These are phyloP conservation scores for Phanerodontia chrysosporium DNA, from an alignment of 768 basidiomycete genomes.

Conservation along the genomic window DNA sequence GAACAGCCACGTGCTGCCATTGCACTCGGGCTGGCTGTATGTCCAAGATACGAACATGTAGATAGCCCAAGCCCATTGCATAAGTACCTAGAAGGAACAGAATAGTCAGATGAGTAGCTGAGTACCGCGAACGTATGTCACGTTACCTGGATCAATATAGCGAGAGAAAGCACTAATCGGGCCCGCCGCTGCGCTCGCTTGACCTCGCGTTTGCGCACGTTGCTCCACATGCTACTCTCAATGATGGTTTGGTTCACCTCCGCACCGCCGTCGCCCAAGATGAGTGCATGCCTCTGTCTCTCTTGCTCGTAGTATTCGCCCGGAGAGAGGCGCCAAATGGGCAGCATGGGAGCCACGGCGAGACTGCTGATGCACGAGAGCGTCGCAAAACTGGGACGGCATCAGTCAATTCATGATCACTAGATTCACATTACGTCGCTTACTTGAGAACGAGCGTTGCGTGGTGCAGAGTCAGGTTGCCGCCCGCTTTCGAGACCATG, in stretches of 20 bases:
- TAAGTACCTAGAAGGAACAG: slow-evolving; percentile 14
- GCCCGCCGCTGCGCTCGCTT: slow-evolving; percentile 16
- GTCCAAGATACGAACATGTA: slow-evolving; percentile 20
- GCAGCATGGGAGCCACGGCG: slow-evolving; percentile 22
- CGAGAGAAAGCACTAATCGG: slow-evolving; percentile 21
- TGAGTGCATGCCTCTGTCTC: slow-evolving; percentile 10
- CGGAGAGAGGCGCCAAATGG: slow-evolving; percentile 22
- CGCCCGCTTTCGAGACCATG: slow-evolving; percentile 19
- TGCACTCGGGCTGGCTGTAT: slow-evolving; percentile 22
- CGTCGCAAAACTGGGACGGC: slow-evolving; percentile 20
- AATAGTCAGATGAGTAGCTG: background rate
- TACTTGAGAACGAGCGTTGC: slow-evolving; percentile 24
- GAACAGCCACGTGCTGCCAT: slow-evolving; percentile 16
- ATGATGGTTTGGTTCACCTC: background rate
- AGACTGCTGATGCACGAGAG: slow-evolving; percentile 25
- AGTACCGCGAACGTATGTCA: background rate
- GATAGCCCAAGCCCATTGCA: slow-evolving; percentile 26
- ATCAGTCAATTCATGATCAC: no score
- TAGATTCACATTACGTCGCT: no score
- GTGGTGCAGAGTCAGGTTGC: slow-evolving; percentile 21
- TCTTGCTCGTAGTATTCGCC: slow-evolving; percentile 15
- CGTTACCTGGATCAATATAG: slow-evolving; percentile 20
- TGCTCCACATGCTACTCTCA: background rate
- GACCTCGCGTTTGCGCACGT: slow-evolving; percentile 11
- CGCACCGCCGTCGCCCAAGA: slow-evolving; percentile 3